A percentile compares a stretch with the other conserved stretches of the same genome.
These are phyloP conservation scores for Guyanaporus albipodus DNA, from an alignment of 768 basidiomycete species.

Conservation along the genomic window DNA sequence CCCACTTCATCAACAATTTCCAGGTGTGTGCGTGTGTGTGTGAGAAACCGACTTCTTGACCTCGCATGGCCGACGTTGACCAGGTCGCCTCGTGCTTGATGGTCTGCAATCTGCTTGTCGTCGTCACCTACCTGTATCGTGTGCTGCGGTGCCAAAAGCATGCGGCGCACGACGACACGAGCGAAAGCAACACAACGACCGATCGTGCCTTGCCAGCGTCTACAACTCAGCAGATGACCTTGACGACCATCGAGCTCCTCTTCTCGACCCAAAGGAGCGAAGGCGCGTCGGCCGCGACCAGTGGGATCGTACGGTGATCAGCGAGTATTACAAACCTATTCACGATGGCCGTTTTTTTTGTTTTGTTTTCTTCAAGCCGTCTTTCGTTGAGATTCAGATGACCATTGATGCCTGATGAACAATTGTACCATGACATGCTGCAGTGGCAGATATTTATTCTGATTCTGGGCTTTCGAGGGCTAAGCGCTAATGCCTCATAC, in stretches of 20 bases:
- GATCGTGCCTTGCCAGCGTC: neutral
- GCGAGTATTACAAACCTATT: neutral
- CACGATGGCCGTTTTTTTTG: no score
- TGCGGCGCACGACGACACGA: neutral
- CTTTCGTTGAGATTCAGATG: neutral
- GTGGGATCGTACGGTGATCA: neutral
- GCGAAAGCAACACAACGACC: neutral
- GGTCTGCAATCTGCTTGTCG: constrained; percentile 22
- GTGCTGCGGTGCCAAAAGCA: constrained; percentile 1
- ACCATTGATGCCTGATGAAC: no score
- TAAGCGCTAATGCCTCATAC: no score
- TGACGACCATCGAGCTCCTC: constrained; percentile 14
- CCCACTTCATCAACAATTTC: neutral
- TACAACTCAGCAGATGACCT: neutral
- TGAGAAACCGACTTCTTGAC: no score
- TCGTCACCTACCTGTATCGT: constrained; percentile 26
- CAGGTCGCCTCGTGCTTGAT: constrained; percentile 17
- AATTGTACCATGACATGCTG: no score
- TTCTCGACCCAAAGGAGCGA: neutral
- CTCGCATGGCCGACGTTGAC: no score
- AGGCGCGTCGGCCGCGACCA: no score
- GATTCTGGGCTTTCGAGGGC: no score
- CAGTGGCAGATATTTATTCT: no score
- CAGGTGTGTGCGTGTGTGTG: constrained; percentile 10
- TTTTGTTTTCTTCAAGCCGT: neutral